Evolutionary conservation across 768 basidiomycete species (phyloP).

Genomic region (Pulveroboletus sp.): DNA sequence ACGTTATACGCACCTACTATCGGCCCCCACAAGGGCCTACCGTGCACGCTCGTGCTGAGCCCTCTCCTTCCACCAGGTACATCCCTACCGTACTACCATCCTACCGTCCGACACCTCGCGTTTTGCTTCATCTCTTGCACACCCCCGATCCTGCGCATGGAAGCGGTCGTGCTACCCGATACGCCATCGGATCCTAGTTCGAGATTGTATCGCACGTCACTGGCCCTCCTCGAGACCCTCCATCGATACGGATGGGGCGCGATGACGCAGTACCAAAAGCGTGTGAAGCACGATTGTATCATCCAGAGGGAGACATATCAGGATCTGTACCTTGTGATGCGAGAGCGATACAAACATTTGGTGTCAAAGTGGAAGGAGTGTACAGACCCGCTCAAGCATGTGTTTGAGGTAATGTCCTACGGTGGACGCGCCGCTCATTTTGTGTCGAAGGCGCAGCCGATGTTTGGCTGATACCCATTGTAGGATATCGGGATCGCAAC

Average conservation of each 20-base stretch:
- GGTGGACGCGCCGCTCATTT: neutral
- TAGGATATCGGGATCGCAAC: constrained; percentile 95
- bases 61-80: constrained; percentile 46
- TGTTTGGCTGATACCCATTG: neutral
- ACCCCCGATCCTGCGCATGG: constrained; percentile 22
- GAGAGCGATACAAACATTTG: constrained; percentile 77
- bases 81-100: constrained; percentile 85
- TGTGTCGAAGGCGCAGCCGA: neutral
- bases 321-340: constrained; percentile 83
- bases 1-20: constrained; percentile 50
- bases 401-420: constrained; percentile 64
- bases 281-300: constrained; percentile 77
- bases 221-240: constrained; percentile 75
- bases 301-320: constrained; percentile 78
- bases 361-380: constrained; percentile 72
- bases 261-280: constrained; percentile 78
- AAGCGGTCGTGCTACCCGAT: constrained; percentile 35
- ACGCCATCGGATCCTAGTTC: constrained; percentile 48
- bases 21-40: constrained; percentile 20
- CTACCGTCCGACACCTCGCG: constrained; percentile 71
- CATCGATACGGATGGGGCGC: constrained; percentile 89
- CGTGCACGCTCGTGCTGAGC: constrained; percentile 49
- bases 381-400: constrained; percentile 86
- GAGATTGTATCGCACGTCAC: constrained; percentile 74
- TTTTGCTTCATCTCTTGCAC: constrained; percentile 58